Base-by-base conservation (phyloP, 768 basidiomycete genomes). In the Hortiboletus campestris region DNA sequence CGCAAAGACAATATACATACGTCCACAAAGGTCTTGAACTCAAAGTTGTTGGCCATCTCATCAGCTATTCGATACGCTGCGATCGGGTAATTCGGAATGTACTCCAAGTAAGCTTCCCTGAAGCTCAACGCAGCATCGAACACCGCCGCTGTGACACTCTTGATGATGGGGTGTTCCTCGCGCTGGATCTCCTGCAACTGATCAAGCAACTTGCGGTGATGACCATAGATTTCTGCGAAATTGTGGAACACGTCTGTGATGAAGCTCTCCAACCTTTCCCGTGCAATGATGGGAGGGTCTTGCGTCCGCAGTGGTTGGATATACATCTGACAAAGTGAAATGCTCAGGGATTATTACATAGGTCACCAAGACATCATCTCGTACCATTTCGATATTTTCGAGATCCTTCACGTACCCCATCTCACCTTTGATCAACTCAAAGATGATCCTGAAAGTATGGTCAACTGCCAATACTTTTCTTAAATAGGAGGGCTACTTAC, bases 381-480 rank as follows among this genome's bases (percentile, higher is more conserved):
- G 16, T 63, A 94, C 93, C 57, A 76, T 77, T 57, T 89, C 86
- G 43, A 97, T 88, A 52, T 86, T 89, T 71, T 94, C 90, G 55
- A 97, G 72, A 76, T 97, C 94, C 63, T 86, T 90, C 28, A 96
- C 94, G 66, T 95, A 97, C 28, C 85, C 84, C 92, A 96, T 96
- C 71, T 97, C 94, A 59, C 91, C 90, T 71, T 96, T 91, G 71
- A 97, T 96, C 58, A 96, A 71, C 75, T 97, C 94, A 65, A 95
- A 97, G 48, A 96, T 94, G 64, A 94, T 85, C 42, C 92, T 94
- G 60, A 36, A 42, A 55, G 20, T 0, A n/a, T 12, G 16, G 32
- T 54, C 20, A 54, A 29, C 49, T 32, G 36, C 49, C 53, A 20
- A 14, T 17, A 6, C 12, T 12, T 16, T 17, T 43, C 39, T 52